A percentile compares a stretch with the other conserved stretches of the same genome.
These are phyloP conservation scores for Epichloe sp. DNA, from an alignment of 2,329 filamentous ascomycete genomes.

Conservation along the genomic window DNA sequence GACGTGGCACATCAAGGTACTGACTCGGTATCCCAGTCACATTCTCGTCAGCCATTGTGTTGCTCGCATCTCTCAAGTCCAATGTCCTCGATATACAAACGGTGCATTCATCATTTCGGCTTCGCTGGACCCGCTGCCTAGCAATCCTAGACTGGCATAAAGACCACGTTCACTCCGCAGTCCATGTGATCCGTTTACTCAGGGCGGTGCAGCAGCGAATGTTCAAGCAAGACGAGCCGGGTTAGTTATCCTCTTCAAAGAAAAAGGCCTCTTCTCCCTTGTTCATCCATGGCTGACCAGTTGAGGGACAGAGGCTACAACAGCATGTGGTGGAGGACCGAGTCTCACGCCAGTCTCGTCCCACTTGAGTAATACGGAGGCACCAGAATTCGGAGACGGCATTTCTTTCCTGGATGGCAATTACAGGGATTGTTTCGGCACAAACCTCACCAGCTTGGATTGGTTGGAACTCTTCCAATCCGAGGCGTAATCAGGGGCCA, in stretches of 20 bases:
- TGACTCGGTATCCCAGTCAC: not conserved
- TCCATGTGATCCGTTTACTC: not conserved
- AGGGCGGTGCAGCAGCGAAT: conserved; percentile 1
- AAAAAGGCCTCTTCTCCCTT: not conserved
- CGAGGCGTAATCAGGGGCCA: not conserved
- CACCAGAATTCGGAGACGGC: not conserved
- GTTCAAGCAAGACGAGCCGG: not conserved
- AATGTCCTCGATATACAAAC: not conserved
- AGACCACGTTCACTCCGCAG: not conserved
- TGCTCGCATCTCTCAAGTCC: conserved; percentile 2
- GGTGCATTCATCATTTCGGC: not conserved
- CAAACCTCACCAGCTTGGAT: not conserved
- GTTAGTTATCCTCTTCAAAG: not conserved
- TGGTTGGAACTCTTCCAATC: conserved; percentile 1
- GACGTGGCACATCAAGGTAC: not conserved
- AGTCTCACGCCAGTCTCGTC: not conserved
- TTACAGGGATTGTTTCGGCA: not conserved
- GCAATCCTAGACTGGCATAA: not conserved
- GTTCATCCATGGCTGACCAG: not conserved
- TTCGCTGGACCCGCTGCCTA: conserved; percentile 1
- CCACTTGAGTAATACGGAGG: not conserved
- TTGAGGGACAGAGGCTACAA: not conserved
- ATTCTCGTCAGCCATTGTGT: not conserved
- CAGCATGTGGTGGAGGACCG: not conserved
- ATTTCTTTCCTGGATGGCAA: not conserved